phyloP scores from a whole-genome alignment of 2,329 filamentous ascomycete genomes.

The Diplodia seriata region DNA sequence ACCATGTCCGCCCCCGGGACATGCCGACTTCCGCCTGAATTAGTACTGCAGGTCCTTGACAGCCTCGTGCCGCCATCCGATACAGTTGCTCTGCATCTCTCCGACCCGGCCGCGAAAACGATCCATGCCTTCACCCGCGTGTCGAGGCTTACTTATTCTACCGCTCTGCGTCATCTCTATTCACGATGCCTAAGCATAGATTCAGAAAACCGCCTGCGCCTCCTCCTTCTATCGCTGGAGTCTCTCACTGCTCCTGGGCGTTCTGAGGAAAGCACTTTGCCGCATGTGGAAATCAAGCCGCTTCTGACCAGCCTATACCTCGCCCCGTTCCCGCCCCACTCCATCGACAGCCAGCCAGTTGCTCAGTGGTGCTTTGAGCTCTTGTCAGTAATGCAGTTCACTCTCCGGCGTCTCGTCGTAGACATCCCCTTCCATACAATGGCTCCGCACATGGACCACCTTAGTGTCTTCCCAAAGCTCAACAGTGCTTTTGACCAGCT shows the following conservation, averaged over 20 bases:
- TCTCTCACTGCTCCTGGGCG: conserved; percentile 36
- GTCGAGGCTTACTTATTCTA: conserved; percentile 51
- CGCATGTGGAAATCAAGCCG: conserved; percentile 17
- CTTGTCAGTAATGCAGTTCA: conserved; percentile 50
- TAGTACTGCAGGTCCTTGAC: conserved; percentile 42
- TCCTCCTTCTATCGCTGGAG: conserved; percentile 37
- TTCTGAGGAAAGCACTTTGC: background rate
- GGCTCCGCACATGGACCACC: conserved; percentile 53
- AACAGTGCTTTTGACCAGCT: conserved; percentile 56
- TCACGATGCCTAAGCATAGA: conserved; percentile 57
- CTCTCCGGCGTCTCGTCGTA: conserved; percentile 56
- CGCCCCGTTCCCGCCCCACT: conserved; percentile 40
- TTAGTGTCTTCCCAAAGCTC: conserved; percentile 48
- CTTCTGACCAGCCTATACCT: conserved; percentile 50
- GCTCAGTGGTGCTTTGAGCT: conserved; percentile 54
- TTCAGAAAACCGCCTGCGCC: conserved; percentile 43
- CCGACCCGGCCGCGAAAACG: conserved; percentile 52
- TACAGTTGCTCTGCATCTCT: conserved; percentile 44
- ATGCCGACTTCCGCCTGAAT: conserved; percentile 39
- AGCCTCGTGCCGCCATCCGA: conserved; percentile 36
- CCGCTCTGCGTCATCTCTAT: conserved; percentile 54
- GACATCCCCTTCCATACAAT: conserved; percentile 58
- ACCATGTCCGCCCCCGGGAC: background rate
- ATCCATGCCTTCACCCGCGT: conserved; percentile 56
- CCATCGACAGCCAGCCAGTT: conserved; percentile 53